Percentiles rank a stretch among this genome's conserved stretches.
Conservation (phyloP, 345 rosid genomes). For the Draba incana region DNA sequence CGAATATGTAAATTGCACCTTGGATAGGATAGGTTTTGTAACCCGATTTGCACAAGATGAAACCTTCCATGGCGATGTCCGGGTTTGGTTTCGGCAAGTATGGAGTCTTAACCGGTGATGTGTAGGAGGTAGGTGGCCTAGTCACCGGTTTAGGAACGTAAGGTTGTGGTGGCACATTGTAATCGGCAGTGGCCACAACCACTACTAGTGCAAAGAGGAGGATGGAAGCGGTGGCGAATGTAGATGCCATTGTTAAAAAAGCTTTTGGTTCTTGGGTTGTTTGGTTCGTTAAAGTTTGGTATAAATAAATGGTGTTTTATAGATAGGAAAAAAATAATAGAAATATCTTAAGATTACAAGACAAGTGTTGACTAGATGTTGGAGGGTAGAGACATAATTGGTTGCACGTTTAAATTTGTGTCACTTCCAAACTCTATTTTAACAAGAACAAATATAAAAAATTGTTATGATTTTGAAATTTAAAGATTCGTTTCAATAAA, state of each 20-base stretch:
- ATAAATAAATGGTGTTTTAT: neutral
- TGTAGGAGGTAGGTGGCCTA: conserved; percentile 12
- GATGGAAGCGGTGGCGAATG: conserved; percentile 3
- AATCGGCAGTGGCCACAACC: conserved; percentile 30
- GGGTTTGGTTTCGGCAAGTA: conserved; percentile 26
- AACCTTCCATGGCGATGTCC: conserved; percentile 36
- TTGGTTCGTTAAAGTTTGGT: conserved; percentile 16
- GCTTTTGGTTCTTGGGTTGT: conserved; percentile 11
- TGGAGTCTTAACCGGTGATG: conserved; percentile 32
- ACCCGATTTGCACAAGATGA: conserved; percentile 39
- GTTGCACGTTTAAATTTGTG: conserved; percentile 34
- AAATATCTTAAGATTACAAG: conserved; percentile 3
- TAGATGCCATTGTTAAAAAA: conserved; percentile 25
- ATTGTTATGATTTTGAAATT: too few species aligned
- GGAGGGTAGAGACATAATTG: conserved; percentile 28
- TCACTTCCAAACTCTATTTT: neutral
- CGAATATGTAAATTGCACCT: conserved; percentile 44
- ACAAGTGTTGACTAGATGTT: conserved; percentile 17
- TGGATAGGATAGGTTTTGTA: conserved; percentile 45
- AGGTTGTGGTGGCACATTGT: conserved; percentile 25
- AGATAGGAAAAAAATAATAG: neutral
- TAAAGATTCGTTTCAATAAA: too few species aligned
- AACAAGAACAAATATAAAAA: too few species aligned
- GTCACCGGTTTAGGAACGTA: conserved; percentile 21
- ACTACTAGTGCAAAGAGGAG: conserved; percentile 15